A percentile compares a stretch with the other conserved stretches of the same genome.
These are phyloP conservation scores for carrot (Daucus carota) DNA, from an alignment of 129 eudicot genomes.

Conservation along the genomic window DNA sequence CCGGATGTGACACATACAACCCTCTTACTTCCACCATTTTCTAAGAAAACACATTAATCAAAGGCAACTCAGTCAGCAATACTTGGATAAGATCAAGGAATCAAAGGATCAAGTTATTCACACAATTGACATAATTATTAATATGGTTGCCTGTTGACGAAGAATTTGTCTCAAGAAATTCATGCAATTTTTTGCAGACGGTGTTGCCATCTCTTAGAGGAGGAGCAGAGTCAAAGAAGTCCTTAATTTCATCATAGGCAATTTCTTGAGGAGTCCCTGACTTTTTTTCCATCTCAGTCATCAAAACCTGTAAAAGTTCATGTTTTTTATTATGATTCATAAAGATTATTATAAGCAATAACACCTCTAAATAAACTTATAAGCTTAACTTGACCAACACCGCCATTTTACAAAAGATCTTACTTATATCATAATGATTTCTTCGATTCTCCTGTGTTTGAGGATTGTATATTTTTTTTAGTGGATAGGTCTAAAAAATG, in stretches of 20 bases:
- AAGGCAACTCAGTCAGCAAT: neutral
- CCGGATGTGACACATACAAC: constrained; percentile 96
- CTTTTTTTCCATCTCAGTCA: constrained; percentile 38
- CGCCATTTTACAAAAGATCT: too few relatives aligned
- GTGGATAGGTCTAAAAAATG: too few relatives aligned
- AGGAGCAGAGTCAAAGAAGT: constrained; percentile 81
- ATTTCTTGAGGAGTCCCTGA: constrained; percentile 26
- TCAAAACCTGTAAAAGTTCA: constrained; percentile 10
- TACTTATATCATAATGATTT: too few relatives aligned
- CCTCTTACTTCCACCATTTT: constrained; percentile 38
- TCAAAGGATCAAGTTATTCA: neutral
- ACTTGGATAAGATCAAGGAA: neutral
- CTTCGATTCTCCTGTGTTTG: too few relatives aligned
- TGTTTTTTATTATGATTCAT: too few relatives aligned
- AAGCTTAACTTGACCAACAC: neutral
- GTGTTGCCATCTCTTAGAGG: constrained; percentile 44
- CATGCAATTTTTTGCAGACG: constrained; percentile 40
- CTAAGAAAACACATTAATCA: constrained; percentile 20
- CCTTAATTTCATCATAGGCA: constrained; percentile 29
- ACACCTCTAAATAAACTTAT: neutral
- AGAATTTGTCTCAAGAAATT: constrained; percentile 41
- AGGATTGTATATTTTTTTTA: too few relatives aligned
- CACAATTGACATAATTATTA: neutral
- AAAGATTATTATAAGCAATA: neutral
- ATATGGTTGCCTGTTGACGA: constrained; percentile 44